phyloP scores from a whole-genome alignment of 495 filamentous ascomycete genomes.

The Lophiotrema nucula region DNA sequence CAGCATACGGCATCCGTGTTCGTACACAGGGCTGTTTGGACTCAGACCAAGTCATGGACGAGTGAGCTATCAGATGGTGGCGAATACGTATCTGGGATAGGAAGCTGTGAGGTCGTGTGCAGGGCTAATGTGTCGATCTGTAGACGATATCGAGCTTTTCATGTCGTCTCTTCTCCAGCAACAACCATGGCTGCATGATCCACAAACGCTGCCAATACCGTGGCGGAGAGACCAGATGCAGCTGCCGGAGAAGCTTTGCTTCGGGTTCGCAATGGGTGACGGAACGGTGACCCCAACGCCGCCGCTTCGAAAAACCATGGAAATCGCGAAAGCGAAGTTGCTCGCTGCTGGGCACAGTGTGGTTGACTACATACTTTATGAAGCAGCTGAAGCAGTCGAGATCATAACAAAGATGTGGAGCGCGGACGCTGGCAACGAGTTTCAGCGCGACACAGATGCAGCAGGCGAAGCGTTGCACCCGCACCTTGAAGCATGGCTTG shows the following conservation, averaged over 20 bases:
- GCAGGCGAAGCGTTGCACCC: neutral
- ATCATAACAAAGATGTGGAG: constrained; percentile 2
- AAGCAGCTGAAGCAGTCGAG: neutral
- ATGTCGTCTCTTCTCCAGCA: neutral
- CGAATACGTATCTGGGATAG: constrained; percentile 1
- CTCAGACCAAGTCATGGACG: neutral
- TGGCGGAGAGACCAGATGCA: neutral
- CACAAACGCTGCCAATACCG: neutral
- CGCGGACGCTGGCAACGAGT: neutral
- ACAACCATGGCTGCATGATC: neutral
- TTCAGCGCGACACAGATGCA: constrained; percentile 4
- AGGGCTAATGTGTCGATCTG: constrained; percentile 2
- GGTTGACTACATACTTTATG: neutral
- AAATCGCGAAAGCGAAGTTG: neutral
- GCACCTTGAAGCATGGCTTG: neutral
- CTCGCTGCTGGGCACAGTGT: neutral
- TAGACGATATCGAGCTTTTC: neutral
- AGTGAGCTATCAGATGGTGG: neutral
- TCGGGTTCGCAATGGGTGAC: neutral
- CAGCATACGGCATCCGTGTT: constrained; percentile 5
- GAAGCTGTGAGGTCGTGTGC: neutral
- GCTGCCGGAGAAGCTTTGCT: neutral
- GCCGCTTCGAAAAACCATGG: neutral
- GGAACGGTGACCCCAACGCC: neutral
- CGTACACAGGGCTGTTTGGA: neutral